Conservation (phyloP, 148 eudicot genomes). For the Tetragonia tetragonoides region DNA sequence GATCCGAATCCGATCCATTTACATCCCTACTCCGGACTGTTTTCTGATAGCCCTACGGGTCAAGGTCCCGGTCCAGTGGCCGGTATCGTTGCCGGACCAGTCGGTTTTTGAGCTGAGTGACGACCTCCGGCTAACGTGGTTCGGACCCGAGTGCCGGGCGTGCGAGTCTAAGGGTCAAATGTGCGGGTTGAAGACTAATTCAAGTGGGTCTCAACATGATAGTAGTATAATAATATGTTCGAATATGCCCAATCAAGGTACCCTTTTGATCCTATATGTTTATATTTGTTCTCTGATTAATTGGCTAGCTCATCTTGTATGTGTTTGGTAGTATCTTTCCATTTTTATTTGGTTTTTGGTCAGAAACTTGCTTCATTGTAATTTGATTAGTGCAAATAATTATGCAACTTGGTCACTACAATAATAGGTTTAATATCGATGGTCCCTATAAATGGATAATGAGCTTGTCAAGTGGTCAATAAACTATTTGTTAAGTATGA, state of each 20-base stretch:
- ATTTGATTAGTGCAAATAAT: background rate
- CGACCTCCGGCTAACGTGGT: conserved; percentile 46
- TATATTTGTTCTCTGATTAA: too few species aligned
- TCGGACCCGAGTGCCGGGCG: conserved; percentile 38
- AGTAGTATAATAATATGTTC: conserved; percentile 19
- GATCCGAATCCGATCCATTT: too few species aligned
- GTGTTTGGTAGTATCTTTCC: background rate
- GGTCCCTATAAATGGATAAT: background rate
- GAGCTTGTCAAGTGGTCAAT: background rate
- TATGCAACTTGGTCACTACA: conserved; percentile 11
- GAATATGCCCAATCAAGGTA: conserved; percentile 25
- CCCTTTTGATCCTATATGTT: background rate
- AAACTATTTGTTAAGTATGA: background rate
- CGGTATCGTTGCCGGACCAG: conserved; percentile 13
- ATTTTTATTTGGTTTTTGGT: too few species aligned
- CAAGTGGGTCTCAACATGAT: background rate
- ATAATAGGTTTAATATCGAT: background rate
- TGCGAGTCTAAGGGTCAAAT: conserved; percentile 45
- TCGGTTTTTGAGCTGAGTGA: conserved; percentile 27
- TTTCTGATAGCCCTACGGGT: conserved; percentile 21
- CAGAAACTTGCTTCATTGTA: background rate
- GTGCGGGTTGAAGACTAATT: conserved; percentile 34
- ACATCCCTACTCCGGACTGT: conserved; percentile 25
- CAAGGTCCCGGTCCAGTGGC: conserved; percentile 42
- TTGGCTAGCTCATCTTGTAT: background rate